Evolutionary conservation across 495 filamentous ascomycete genomes (phyloP).

Genomic region (Penicillium lagena): DNA sequence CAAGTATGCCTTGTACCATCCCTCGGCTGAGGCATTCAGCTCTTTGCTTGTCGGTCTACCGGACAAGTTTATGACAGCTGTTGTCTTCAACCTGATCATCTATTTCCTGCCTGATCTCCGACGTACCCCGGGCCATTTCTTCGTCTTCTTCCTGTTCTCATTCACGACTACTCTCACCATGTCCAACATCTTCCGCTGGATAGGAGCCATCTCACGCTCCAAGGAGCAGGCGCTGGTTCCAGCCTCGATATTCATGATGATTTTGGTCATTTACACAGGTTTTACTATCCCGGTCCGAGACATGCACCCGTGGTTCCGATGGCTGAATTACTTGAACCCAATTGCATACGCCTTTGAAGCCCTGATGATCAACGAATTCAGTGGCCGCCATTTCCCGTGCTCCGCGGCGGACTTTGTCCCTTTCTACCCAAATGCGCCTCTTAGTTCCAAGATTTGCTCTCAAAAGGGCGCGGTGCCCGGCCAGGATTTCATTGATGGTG

Average conservation of each 20-base stretch:
- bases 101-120: slow-evolving; percentile 87
- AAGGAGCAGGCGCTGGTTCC: slow-evolving; percentile 81
- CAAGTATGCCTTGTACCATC: slow-evolving; percentile 88
- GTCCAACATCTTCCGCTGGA: slow-evolving; percentile 78
- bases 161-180: slow-evolving; percentile 62
- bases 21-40: slow-evolving; percentile 78
- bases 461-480: slow-evolving; percentile 58
- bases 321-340: slow-evolving; percentile 84
- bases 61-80: slow-evolving; percentile 45
- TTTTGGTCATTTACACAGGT: slow-evolving; percentile 81
- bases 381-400: slow-evolving; percentile 58
- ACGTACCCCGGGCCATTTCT: slow-evolving; percentile 73
- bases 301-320: slow-evolving; percentile 80
- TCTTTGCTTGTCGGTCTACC: slow-evolving; percentile 81
- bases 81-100: slow-evolving; percentile 62
- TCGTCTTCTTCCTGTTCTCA: slow-evolving; percentile 69
- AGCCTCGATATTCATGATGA: slow-evolving; percentile 73
- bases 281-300: slow-evolving; percentile 69
- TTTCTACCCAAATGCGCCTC: slow-evolving; percentile 44
- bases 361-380: slow-evolving; percentile 88
- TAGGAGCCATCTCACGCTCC: slow-evolving; percentile 72
- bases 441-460: slow-evolving; percentile 46
- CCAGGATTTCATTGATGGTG: slow-evolving; percentile 50
- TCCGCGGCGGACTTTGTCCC: slow-evolving; percentile 48
- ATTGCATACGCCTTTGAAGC: slow-evolving; percentile 83